Conservation (phyloP, 2,329 filamentous ascomycete genomes). For the Cercospora brassicicola region DNA sequence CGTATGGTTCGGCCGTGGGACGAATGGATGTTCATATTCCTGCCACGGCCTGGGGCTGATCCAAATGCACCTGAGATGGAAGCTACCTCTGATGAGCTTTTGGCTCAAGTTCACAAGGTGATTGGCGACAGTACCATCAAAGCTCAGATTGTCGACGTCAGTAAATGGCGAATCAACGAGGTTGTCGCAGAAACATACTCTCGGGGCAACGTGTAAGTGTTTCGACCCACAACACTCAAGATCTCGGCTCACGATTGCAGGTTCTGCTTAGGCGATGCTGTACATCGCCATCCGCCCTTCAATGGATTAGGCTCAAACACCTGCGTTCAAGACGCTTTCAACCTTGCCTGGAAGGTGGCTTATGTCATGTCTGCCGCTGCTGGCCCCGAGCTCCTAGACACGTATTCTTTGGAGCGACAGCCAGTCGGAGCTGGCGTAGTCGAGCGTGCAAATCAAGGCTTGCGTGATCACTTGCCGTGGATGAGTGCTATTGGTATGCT, state of each 20-base stretch:
- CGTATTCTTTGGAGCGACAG: constrained; percentile 38
- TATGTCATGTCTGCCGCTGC: constrained; percentile 32
- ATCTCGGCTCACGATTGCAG: too few relatives aligned
- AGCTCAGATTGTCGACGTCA: constrained; percentile 52
- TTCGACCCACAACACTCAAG: too few relatives aligned
- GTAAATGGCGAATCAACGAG: constrained; percentile 60
- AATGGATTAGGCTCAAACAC: constrained; percentile 54
- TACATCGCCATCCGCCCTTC: constrained; percentile 58
- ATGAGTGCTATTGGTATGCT: constrained; percentile 22
- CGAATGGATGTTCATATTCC: constrained; percentile 51
- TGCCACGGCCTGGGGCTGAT: not conserved
- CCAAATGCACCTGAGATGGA: constrained; percentile 21
- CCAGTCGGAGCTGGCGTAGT: constrained; percentile 52
- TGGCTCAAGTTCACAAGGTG: constrained; percentile 27
- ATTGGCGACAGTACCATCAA: constrained; percentile 55
- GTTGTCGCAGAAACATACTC: constrained; percentile 55
- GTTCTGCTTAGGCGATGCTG: constrained; percentile 58
- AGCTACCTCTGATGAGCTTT: not conserved
- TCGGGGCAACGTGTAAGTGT: constrained; percentile 41
- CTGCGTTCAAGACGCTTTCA: constrained; percentile 21
- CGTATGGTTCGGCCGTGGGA: constrained; percentile 63
- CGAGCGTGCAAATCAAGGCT: constrained; percentile 56
- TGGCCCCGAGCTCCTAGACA: constrained; percentile 29
- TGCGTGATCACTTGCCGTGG: constrained; percentile 50
- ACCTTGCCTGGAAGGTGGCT: constrained; percentile 24